Base-by-base conservation (phyloP, 2,329 filamentous ascomycete genomes). In the Incumbomyces delicatus region DNA sequence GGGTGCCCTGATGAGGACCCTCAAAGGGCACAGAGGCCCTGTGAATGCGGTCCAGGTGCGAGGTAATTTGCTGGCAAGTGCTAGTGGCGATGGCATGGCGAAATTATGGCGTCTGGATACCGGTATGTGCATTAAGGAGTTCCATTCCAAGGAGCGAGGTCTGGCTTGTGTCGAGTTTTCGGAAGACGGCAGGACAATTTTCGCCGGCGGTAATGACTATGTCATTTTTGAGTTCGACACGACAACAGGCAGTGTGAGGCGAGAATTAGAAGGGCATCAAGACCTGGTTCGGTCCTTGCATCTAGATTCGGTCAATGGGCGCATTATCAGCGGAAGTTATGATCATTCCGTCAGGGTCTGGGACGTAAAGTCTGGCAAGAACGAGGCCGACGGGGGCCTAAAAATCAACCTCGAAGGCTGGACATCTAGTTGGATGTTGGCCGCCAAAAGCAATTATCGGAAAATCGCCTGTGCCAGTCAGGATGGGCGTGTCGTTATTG, bases 41-140 rank as follows among this genome's bases (percentile, higher is more conserved):
- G 92, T 98, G 56, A 98, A 98, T 61, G 89, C 92, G 1, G 88
- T 98, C 4, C 90, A 96, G 68, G 79, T 98, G 64, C 85, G 90
- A 45, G 90, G 88, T 50, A 90, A 95, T 66, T 83, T 88, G 6
- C 81, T 96, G 41, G 89, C 95, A 27, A 94, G 86, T 40, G 95
- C 92, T 61, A 92, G 85, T 46, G 92, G 92, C 47, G 92, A 98
- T 65, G 92, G 92, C 57, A 77, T 84, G 42, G 88, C 94, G 52
- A 94, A 94, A 69, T 74, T 98, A 48, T 98, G 92, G 92, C 94
- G 95, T 63, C 82, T 96, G 48, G 81, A 87, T 57, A 87, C 85
- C 33, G 89, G 88, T 45, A 81, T 84, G 59, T 87, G 86, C 57
- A 85, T 95, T 61, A 88, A 89, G 60, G 88, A 95, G 64, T 94